Conservation (phyloP, 148 eudicot species). For the Diospyros lotus region DNA sequence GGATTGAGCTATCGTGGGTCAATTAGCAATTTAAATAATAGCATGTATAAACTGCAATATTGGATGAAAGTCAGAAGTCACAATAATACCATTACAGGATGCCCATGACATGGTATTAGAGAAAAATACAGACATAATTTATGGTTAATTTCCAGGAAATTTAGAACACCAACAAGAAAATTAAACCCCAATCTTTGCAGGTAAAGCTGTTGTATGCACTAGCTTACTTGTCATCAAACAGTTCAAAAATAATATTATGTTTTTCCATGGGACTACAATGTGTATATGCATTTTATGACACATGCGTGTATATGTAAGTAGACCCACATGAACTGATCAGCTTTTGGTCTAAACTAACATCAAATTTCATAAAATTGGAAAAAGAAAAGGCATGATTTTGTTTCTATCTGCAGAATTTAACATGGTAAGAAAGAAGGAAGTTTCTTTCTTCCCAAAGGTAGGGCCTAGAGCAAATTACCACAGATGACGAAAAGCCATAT, state of each 20-base stretch:
- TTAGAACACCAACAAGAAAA: neutral
- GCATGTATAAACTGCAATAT: no score
- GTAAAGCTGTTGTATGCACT: neutral
- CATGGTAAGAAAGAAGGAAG: neutral
- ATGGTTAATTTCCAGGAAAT: neutral
- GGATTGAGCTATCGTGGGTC: neutral
- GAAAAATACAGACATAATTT: neutral
- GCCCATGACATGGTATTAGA: neutral
- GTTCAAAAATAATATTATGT: no score
- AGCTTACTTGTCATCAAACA: neutral
- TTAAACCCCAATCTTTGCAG: neutral
- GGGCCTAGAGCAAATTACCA: constrained; percentile 43
- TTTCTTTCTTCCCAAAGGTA: neutral
- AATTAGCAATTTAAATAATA: no score
- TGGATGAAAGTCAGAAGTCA: neutral
- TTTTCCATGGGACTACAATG: neutral
- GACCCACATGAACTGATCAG: neutral
- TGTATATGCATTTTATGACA: neutral
- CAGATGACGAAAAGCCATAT: constrained; percentile 95
- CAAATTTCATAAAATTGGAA: neutral
- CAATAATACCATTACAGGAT: no score
- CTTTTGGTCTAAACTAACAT: neutral
- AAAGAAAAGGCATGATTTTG: neutral
- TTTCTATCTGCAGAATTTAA: neutral
- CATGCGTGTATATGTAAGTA: neutral